Conservation (phyloP, 1,284 basidiomycete species). For the Thelephora terrestris region DNA sequence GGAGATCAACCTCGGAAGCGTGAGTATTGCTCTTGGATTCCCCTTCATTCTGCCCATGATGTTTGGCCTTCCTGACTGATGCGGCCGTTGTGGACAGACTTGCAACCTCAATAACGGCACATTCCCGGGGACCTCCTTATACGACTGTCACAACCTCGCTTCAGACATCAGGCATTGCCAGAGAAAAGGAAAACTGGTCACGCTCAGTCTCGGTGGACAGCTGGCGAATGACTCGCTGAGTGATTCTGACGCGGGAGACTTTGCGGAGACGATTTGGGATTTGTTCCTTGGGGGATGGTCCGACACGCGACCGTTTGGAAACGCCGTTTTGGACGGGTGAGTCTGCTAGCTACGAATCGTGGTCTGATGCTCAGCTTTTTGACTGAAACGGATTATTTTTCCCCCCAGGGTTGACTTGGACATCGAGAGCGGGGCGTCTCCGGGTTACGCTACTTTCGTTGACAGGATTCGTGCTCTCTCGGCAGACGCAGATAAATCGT, state of each 20-base stretch:
- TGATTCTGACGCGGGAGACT: conserved; percentile 39
- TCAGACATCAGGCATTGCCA: conserved; percentile 49
- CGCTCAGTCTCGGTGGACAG: conserved; percentile 26
- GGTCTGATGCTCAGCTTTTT: neutral
- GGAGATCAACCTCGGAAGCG: conserved; percentile 53
- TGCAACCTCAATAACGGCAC: conserved; percentile 43
- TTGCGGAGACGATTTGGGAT: conserved; percentile 56
- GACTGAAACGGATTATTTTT: no score
- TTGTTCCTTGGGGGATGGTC: conserved; percentile 49
- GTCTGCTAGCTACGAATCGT: conserved; percentile 11
- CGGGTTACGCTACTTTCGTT: conserved; percentile 47
- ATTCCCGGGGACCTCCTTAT: conserved; percentile 47
- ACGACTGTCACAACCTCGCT: conserved; percentile 43
- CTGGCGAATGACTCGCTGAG: conserved; percentile 40
- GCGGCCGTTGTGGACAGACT: conserved; percentile 27
- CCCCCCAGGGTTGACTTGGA: conserved; percentile 48
- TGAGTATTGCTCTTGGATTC: conserved; percentile 16
- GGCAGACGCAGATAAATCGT: conserved; percentile 43
- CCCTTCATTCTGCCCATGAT: no score
- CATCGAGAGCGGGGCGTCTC: conserved; percentile 52
- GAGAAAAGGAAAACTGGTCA: conserved; percentile 51
- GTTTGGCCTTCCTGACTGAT: no score
- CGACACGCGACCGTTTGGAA: conserved; percentile 50
- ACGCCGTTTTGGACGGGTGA: conserved; percentile 53
- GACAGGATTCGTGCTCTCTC: conserved; percentile 44